Evolutionary conservation across 2,329 filamentous ascomycete species (phyloP).

Genomic region (Dothideomycetes sp.): DNA sequence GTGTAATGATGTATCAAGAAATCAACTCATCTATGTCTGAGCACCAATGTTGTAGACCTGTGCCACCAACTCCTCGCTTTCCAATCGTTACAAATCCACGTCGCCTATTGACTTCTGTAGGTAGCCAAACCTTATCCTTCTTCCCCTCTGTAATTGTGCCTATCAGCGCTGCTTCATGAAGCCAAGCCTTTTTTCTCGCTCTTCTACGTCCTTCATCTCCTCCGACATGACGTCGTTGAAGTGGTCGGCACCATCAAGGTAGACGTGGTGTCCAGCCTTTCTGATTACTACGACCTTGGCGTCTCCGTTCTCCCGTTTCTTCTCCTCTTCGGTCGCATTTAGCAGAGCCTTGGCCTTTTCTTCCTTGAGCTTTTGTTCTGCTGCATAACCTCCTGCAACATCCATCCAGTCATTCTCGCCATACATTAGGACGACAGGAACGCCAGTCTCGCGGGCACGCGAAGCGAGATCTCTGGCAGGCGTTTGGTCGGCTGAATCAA

Average conservation of each 20-base stretch:
- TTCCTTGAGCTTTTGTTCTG: slow-evolving; percentile 66
- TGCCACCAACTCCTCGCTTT: too few species aligned
- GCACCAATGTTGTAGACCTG: too few species aligned
- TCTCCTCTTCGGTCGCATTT: slow-evolving; percentile 56
- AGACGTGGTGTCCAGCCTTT: slow-evolving; percentile 61
- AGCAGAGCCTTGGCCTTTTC: slow-evolving; percentile 50
- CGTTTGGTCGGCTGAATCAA: slow-evolving; percentile 14
- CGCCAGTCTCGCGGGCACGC: slow-evolving; percentile 47
- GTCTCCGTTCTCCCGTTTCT: slow-evolving; percentile 60
- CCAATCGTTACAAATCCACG: too few species aligned
- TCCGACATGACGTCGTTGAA: slow-evolving; percentile 55
- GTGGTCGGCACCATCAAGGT: slow-evolving; percentile 58
- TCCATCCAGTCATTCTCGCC: slow-evolving; percentile 99
- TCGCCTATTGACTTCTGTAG: too few species aligned
- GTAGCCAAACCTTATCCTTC: too few species aligned
- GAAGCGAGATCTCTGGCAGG: background rate
- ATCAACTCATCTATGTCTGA: too few species aligned
- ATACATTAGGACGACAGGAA: slow-evolving; percentile 88
- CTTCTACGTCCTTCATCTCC: slow-evolving; percentile 55
- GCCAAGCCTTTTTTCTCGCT: slow-evolving; percentile 21
- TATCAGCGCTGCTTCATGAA: slow-evolving; percentile 5
- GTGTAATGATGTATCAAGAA: too few species aligned
- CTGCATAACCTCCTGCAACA: slow-evolving; percentile 68
- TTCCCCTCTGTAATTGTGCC: too few species aligned
- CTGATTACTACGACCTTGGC: slow-evolving; percentile 73